Conservation (phyloP, 805 yeast genomes). For the Tetrapisispora pingtungensis region DNA sequence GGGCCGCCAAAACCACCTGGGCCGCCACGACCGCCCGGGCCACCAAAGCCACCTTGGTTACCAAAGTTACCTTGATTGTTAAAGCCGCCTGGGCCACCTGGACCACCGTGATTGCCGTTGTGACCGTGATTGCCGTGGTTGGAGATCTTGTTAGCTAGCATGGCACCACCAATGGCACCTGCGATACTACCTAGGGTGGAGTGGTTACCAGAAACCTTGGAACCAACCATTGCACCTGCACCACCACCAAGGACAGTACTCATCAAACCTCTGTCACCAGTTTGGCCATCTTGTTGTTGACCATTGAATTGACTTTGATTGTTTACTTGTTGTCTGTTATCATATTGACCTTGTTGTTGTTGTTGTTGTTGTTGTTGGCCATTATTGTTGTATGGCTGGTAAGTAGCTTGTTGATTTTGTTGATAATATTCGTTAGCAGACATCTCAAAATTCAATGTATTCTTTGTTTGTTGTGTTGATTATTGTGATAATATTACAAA, state of each 20-base stretch:
- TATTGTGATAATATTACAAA: too few relatives aligned
- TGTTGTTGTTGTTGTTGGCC: conserved; percentile 11
- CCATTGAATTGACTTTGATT: conserved; percentile 1
- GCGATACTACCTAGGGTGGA: conserved; percentile 35
- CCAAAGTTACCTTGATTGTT: conserved; percentile 9
- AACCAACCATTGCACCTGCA: conserved; percentile 46
- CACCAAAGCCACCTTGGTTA: conserved; percentile 9
- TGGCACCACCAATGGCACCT: conserved; percentile 49
- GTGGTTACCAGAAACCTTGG: conserved; percentile 26
- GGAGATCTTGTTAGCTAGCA: conserved; percentile 38
- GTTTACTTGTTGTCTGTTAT: background rate
- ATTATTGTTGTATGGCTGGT: conserved; percentile 20
- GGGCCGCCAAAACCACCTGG: conserved; percentile 10
- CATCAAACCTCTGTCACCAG: conserved; percentile 7
- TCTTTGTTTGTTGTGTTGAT: background rate
- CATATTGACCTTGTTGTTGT: conserved; percentile 14
- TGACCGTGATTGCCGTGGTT: background rate
- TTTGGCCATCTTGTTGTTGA: conserved; percentile 24
- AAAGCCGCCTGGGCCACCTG: conserved; percentile 4
- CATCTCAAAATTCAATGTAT: conserved; percentile 26
- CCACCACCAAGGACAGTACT: conserved; percentile 37
- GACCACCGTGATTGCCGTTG: conserved; percentile 9
- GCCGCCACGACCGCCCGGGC: conserved; percentile 15
- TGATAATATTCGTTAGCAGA: conserved; percentile 49
- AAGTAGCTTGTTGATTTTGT: conserved; percentile 34